Base-by-base conservation (phyloP, 1,139 yeast genomes). In the Sugiyamaella paludigena region DNA sequence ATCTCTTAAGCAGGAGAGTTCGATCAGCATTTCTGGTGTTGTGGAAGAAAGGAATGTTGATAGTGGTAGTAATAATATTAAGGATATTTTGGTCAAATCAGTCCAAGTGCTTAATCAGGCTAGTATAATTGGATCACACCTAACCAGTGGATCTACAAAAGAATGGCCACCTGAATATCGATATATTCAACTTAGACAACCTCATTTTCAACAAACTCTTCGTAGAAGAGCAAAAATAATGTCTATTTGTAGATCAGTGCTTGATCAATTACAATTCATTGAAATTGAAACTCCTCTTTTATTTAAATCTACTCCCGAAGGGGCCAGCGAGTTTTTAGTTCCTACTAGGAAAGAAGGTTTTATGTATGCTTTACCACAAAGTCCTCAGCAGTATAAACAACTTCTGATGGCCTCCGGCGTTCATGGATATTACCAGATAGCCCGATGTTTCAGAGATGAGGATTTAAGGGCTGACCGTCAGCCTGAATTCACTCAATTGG, bases 351-450 rank as follows among this genome's bases (percentile, higher is more conserved):
- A 75, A 13, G 67, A 71, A 4, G 73, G 77, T 10, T 58, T 55
- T 38, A 87, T 87, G 66, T 92, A 91, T 65, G 97, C 98, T 0
- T 73, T 92, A 37, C 97, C 98, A 0, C 99, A 92, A 67, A 87
- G 96, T 24, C 99, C 99, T 0, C 99, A 92, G 63, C 98, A 92
- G 64, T 92, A 91, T 63, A 92, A 94, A 64, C 98, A 92, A 68
- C 74, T 92, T 34, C 71, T 92, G 37, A 92, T 92, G 92, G 95
- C 97, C 4, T 84, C 96, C 36, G 99, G 98, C 0, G 80, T 94
- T 40, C 77, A 85, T 47, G 77, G 79, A 43, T 92, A 92, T 68
- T 92, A 82, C 65, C 98, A 92, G 66, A 74, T 94, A 44, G 98
- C 98, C 2, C 83, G 80, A 59, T 92, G 99, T 64, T 92, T 92